Evolutionary conservation across 2,329 filamentous ascomycete genomes (phyloP).

Genomic region (Lasiodiplodia sp.): DNA sequence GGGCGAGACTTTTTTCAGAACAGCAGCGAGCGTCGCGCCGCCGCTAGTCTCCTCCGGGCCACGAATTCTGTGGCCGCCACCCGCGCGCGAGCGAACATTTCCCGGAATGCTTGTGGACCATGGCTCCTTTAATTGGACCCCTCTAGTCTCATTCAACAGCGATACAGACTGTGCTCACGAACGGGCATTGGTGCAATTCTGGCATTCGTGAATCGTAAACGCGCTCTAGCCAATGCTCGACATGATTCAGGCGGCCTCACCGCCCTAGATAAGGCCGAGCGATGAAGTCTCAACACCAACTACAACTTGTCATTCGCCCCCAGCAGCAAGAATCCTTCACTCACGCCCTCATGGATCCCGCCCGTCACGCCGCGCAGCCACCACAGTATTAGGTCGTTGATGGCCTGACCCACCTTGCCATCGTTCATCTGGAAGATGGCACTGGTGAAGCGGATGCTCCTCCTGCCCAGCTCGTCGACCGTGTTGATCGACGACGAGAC

Average conservation of each 20-base stretch:
- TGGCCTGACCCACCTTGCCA: conserved; percentile 66
- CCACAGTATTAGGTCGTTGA: conserved; percentile 66
- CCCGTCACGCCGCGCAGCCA: conserved; percentile 69
- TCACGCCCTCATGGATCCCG: conserved; percentile 70
- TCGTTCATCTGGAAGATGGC: conserved; percentile 68
- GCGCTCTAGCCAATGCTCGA: conserved; percentile 5
- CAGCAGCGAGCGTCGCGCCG: conserved; percentile 11
- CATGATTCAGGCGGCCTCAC: conserved; percentile 3
- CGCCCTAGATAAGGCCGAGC: conserved; percentile 4
- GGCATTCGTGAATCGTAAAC: not conserved
- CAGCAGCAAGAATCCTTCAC: conserved; percentile 56
- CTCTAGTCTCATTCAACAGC: not conserved
- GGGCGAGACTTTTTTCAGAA: conserved; percentile 20
- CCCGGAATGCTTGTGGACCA: not conserved
- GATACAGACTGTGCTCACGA: not conserved
- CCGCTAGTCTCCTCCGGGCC: conserved; percentile 3
- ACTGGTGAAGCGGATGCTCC: conserved; percentile 60
- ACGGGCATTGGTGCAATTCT: not conserved
- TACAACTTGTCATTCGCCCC: conserved; percentile 21
- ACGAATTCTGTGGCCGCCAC: not conserved
- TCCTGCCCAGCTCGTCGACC: conserved; percentile 62
- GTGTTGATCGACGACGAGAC: conserved; percentile 60
- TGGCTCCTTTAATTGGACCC: not conserved
- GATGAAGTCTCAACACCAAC: not conserved
- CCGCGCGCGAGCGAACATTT: not conserved